Evolutionary conservation across 352 stramenopile genomes (phyloP), one percentile per base, ranked within the genome.

Genomic region (Pythium volutum): DNA sequence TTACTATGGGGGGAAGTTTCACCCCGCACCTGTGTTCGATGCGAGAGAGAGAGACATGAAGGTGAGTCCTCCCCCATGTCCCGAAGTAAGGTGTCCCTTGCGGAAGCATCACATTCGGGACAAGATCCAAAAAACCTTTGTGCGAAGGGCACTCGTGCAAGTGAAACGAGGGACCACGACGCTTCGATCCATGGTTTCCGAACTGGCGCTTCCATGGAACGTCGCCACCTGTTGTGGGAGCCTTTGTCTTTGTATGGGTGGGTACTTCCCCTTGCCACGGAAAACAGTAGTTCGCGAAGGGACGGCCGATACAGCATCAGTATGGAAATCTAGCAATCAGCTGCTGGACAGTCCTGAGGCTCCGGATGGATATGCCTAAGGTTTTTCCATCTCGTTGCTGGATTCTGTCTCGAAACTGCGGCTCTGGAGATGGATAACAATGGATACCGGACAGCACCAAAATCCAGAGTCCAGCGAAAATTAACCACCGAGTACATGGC

Each of bases 1-100:
- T 50, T 27, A 23, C 26, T 11, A 3, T 8, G 12, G 33, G 38
- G 38, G n/a, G 27, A 54, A 67, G 60, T 67, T 67, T 67, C 60
- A 62, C 43, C 7, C 25, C 36, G 11, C 9, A 10, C 43, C 18
- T 36, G 43, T 11, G 31, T 51, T 36, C 8, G 50, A 43, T 55
- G 49, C 43, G 41, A n/a, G 5, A n/a, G n/a, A n/a, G n/a, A n/a
- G n/a, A n/a, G n/a, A n/a, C 18, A 4, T 16, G 20, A 23, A 43
- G 31, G 27, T 41, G 31, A 15, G 27, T 23, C 8, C 22, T 55
- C 33, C 41, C 39, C 55, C 39, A 33, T 66, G 59, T 60, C 51
- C 59, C 59, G 51, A 66, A 66, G 42, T 50, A 42, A 0, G 23
- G 31, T n/a, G n/a, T 66, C 59, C 59, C 59, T 36, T 53, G 23